Conservation (phyloP, 352 stramenopile species). For the Globisporangium nodosum region DNA sequence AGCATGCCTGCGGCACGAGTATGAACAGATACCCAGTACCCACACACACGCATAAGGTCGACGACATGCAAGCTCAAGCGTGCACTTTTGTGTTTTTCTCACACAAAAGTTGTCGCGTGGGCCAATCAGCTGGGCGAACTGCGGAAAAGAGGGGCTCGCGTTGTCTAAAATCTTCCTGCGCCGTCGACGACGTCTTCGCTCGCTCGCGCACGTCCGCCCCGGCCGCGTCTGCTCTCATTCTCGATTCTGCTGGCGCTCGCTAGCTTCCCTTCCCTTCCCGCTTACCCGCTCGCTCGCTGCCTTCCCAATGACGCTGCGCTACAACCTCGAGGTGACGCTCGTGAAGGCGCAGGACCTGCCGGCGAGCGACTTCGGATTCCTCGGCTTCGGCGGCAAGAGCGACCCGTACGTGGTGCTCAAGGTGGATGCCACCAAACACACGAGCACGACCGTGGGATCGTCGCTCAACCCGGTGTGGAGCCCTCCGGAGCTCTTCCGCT, state of each 20-base stretch:
- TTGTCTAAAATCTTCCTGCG: too few relatives aligned
- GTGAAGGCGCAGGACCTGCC: slow-evolving; percentile 44
- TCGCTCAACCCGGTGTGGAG: slow-evolving; percentile 51
- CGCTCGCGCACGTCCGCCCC: too few relatives aligned
- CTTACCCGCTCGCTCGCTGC: not conserved
- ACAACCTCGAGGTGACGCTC: slow-evolving; percentile 59
- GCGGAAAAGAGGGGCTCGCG: too few relatives aligned
- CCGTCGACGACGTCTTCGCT: too few relatives aligned
- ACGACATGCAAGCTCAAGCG: too few relatives aligned
- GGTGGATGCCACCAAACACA: slow-evolving; percentile 31
- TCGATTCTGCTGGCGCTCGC: not conserved
- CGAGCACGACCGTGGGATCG: slow-evolving; percentile 40
- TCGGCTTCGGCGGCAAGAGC: slow-evolving; percentile 69
- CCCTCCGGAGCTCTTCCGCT: slow-evolving; percentile 51
- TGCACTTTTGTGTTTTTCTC: too few relatives aligned
- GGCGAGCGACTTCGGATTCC: slow-evolving; percentile 57
- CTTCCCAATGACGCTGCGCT: slow-evolving; percentile 15
- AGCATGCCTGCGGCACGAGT: too few relatives aligned
- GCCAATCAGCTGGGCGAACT: too few relatives aligned
- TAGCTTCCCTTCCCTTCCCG: not conserved
- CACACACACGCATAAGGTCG: too few relatives aligned
- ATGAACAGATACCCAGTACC: too few relatives aligned
- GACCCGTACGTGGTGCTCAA: slow-evolving; percentile 75
- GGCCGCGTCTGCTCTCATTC: not conserved
- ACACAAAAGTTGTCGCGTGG: too few relatives aligned